These are phyloP conservation scores for Scheffersomyces quercinus DNA, from an alignment of 1,139 yeast species.

Conservation along the genomic window DNA sequence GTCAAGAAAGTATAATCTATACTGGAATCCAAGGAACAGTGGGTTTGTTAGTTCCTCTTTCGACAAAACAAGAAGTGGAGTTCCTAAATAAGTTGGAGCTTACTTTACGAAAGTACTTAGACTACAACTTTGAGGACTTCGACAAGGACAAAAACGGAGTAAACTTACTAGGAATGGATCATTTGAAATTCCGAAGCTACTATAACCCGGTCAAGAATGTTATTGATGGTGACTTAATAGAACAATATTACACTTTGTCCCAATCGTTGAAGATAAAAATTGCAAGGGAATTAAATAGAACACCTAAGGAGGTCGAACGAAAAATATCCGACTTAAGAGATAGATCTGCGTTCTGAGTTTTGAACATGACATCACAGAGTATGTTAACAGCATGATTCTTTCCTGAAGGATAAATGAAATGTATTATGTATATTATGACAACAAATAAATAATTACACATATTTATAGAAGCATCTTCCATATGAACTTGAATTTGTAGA, in stretches of 20 bases:
- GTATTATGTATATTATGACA: too few relatives aligned
- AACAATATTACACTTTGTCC: slow-evolving; percentile 46
- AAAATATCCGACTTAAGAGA: slow-evolving; percentile 61
- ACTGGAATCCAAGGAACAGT: slow-evolving; percentile 81
- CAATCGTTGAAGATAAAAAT: slow-evolving; percentile 44
- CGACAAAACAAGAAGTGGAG: slow-evolving; percentile 61
- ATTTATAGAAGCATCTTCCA: too few relatives aligned
- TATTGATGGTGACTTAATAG: slow-evolving; percentile 88
- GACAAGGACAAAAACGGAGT: slow-evolving; percentile 20
- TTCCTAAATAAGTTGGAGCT: slow-evolving; percentile 59
- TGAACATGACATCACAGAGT: too few relatives aligned
- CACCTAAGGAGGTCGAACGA: slow-evolving; percentile 60
- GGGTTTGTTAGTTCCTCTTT: slow-evolving; percentile 71
- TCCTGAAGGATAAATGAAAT: too few relatives aligned
- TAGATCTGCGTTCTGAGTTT: slow-evolving; percentile 36
- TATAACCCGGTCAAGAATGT: slow-evolving; percentile 76
- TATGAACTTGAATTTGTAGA: too few relatives aligned
- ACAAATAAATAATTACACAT: too few relatives aligned
- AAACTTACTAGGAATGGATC: slow-evolving; percentile 63
- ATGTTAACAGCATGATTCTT: too few relatives aligned
- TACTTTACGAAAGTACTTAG: slow-evolving; percentile 40
- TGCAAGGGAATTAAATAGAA: slow-evolving; percentile 54
- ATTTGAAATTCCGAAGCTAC: slow-evolving; percentile 68
- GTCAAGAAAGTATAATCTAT: slow-evolving; percentile 65
- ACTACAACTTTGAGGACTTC: slow-evolving; percentile 30